Conservation (phyloP, 2,329 filamentous ascomycete genomes). For the Aspergillus melleus region DNA sequence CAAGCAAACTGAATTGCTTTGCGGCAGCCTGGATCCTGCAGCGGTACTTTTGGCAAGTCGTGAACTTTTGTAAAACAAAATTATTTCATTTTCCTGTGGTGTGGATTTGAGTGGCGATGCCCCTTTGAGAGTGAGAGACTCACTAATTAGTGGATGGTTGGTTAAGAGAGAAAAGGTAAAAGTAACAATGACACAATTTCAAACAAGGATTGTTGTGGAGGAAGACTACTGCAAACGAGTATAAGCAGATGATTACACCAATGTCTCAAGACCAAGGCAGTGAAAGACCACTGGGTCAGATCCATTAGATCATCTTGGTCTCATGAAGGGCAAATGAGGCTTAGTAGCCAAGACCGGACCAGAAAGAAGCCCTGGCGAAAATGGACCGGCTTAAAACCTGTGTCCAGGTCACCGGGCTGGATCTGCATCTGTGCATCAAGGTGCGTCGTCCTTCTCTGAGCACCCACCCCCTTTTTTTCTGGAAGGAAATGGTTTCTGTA, state of each 20-base stretch:
- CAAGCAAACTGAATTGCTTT: conserved; percentile 23
- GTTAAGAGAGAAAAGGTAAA: not conserved
- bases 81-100: not conserved
- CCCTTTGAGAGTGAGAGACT: not conserved
- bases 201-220: conserved; percentile 1
- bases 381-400: conserved; percentile 13
- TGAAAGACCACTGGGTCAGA: conserved; percentile 3
- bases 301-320: conserved; percentile 6
- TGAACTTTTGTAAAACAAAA: not conserved
- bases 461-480: not conserved
- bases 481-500: not conserved
- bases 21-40: conserved; percentile 21
- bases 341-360: conserved; percentile 11
- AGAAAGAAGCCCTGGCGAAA: conserved; percentile 9
- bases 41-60: conserved; percentile 19
- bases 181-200: not conserved
- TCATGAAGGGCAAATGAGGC: conserved; percentile 10
- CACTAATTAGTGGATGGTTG: not conserved
- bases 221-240: conserved; percentile 18
- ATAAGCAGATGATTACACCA: conserved; percentile 12
- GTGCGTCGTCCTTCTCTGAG: conserved; percentile 5
- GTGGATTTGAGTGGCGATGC: not conserved
- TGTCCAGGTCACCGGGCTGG: conserved; percentile 15
- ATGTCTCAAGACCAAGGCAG: conserved; percentile 17
- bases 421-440: conserved; percentile 12